A percentile compares a stretch with the other conserved stretches of the same genome.
Evolutionary conservation across 345 rosid species (phyloP).

Genomic region (Acer yangbiense): DNA sequence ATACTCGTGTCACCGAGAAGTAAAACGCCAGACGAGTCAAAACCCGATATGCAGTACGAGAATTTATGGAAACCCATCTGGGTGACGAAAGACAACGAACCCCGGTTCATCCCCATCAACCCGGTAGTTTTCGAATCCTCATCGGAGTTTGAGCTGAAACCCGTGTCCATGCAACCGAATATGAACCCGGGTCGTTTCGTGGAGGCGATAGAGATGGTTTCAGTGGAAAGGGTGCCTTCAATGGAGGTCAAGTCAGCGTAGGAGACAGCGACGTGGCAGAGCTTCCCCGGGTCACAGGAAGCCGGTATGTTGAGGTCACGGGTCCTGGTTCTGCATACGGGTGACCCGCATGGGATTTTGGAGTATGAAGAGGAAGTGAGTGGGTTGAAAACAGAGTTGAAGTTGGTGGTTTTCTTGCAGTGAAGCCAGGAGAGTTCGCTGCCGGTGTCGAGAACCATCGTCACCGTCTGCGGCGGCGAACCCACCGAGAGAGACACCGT

Average conservation of each 20-base stretch:
- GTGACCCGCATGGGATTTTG: slow-evolving; percentile 46
- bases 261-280: slow-evolving; percentile 56
- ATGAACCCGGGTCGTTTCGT: slow-evolving; percentile 36
- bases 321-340: slow-evolving; percentile 51
- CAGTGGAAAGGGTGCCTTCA: slow-evolving; percentile 65
- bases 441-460: slow-evolving; percentile 79
- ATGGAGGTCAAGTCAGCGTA: slow-evolving; percentile 63
- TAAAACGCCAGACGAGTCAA: slow-evolving; percentile 63
- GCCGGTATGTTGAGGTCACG: slow-evolving; percentile 51
- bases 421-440: slow-evolving; percentile 83
- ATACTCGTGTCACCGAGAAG: slow-evolving; percentile 57
- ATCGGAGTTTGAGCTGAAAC: slow-evolving; percentile 53
- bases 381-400: slow-evolving; percentile 43
- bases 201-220: slow-evolving; percentile 52
- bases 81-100: slow-evolving; percentile 67
- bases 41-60: slow-evolving; percentile 80
- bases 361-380: slow-evolving; percentile 48
- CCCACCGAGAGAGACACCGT: slow-evolving; percentile 68
- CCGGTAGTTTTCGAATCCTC: slow-evolving; percentile 74
- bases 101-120: slow-evolving; percentile 84
- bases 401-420: slow-evolving; percentile 41
- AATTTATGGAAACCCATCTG: slow-evolving; percentile 70
- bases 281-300: slow-evolving; percentile 43
- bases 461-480: slow-evolving; percentile 61
- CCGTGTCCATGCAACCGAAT: slow-evolving; percentile 83